These are phyloP conservation scores for Cladosporium sp. DNA, from an alignment of 2,329 filamentous ascomycete species.

Conservation along the genomic window DNA sequence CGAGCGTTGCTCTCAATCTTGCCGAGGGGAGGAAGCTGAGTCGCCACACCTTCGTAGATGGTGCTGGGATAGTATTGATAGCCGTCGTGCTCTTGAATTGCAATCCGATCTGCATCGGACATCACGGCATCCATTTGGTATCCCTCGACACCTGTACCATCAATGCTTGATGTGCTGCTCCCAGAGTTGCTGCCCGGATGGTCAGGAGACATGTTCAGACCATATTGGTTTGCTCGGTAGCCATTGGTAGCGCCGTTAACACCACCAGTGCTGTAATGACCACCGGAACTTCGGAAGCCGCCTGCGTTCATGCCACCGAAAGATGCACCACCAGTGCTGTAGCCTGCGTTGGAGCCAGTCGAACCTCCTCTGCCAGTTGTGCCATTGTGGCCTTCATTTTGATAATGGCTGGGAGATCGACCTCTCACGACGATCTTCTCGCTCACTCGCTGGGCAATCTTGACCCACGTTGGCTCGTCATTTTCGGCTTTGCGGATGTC, in stretches of 20 bases:
- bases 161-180: slow-evolving; percentile 37
- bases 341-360: slow-evolving; percentile 52
- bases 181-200: slow-evolving; percentile 35
- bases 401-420: slow-evolving; percentile 66
- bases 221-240: slow-evolving; percentile 27
- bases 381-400: slow-evolving; percentile 42
- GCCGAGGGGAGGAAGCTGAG: slow-evolving; percentile 25
- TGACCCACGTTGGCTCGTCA: slow-evolving; percentile 56
- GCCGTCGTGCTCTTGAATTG: slow-evolving; percentile 37
- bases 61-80: slow-evolving; percentile 45
- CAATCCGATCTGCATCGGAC: slow-evolving; percentile 38
- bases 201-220: slow-evolving; percentile 18
- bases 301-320: slow-evolving; percentile 28
- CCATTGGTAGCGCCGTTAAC: slow-evolving; percentile 20
- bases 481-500: slow-evolving; percentile 52
- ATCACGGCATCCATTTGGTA: slow-evolving; percentile 35
- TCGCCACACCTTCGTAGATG: slow-evolving; percentile 37
- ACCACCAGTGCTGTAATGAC: slow-evolving; percentile 20
- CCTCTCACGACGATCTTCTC: slow-evolving; percentile 84
- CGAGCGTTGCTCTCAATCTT: slow-evolving; percentile 27
- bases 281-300: slow-evolving; percentile 22
- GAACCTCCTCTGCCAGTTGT: slow-evolving; percentile 62
- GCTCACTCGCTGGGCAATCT: slow-evolving; percentile 67
- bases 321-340: slow-evolving; percentile 25
- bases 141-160: slow-evolving; percentile 26